Conservation (phyloP, 2,329 filamentous ascomycete species). For the Paramyrothecium sp. region DNA sequence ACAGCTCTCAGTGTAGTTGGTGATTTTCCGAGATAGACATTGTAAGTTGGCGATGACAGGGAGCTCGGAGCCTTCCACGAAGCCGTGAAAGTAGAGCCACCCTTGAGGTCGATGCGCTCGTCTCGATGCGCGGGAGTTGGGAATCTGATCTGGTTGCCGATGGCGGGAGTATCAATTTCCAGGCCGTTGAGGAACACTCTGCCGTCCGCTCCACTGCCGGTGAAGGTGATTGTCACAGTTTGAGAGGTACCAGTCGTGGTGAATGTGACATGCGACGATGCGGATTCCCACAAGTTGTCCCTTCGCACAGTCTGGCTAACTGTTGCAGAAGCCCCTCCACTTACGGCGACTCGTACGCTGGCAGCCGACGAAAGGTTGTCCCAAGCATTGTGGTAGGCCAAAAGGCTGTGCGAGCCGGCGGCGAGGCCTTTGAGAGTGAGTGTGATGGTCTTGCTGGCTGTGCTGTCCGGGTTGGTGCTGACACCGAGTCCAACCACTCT, state of each 20-base stretch:
- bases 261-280: constrained; percentile 23
- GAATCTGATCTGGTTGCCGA: constrained; percentile 21
- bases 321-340: not conserved
- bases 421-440: not conserved
- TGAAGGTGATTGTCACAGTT: constrained; percentile 21
- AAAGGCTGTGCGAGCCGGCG: not conserved
- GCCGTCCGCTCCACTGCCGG: constrained; percentile 12
- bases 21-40: constrained; percentile 23
- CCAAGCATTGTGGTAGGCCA: not conserved
- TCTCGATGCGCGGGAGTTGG: constrained; percentile 23
- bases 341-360: not conserved
- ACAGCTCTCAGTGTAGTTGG: constrained; percentile 11
- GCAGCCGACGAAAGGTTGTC: not conserved
- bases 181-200: constrained; percentile 27
- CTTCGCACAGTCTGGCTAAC: constrained; percentile 7
- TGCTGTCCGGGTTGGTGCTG: not conserved
- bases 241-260: constrained; percentile 12
- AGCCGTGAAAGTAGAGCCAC: constrained; percentile 9
- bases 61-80: constrained; percentile 20
- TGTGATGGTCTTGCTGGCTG: not conserved
- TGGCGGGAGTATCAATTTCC: constrained; percentile 22
- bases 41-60: constrained; percentile 15
- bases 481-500: not conserved
- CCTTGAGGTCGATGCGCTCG: constrained; percentile 20
- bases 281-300: constrained; percentile 29